phyloP scores from a whole-genome alignment of 2,329 filamentous ascomycete genomes.

The Lecanicillium sp. region DNA sequence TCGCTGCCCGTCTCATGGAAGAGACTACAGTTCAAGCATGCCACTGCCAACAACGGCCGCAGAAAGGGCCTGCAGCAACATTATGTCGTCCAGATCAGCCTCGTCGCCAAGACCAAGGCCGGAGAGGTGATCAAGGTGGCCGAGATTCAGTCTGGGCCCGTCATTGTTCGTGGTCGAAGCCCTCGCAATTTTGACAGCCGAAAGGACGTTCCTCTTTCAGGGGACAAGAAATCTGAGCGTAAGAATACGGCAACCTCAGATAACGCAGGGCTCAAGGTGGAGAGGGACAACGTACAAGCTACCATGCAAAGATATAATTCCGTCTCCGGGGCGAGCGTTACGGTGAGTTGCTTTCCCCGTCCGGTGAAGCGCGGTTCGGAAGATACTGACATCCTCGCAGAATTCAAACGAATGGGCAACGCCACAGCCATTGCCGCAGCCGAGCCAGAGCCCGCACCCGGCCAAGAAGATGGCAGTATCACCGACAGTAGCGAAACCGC shows the following conservation, averaged over 20 bases:
- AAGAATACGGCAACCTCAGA: constrained; percentile 31
- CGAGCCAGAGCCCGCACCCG: constrained; percentile 35
- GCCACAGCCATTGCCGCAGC: constrained; percentile 27
- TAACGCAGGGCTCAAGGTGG: constrained; percentile 22
- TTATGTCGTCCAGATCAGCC: constrained; percentile 79
- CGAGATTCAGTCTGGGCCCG: constrained; percentile 83
- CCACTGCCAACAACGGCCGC: constrained; percentile 91
- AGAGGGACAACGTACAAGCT: constrained; percentile 22
- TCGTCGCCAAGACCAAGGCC: constrained; percentile 65
- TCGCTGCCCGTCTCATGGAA: constrained; percentile 89
- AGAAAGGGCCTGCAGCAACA: constrained; percentile 93
- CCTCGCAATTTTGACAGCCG: constrained; percentile 90
- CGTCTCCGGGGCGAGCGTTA: constrained; percentile 6
- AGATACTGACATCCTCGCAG: constrained; percentile 15
- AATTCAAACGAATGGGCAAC: constrained; percentile 38
- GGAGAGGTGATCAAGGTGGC: constrained; percentile 67
- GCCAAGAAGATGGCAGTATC: constrained; percentile 47
- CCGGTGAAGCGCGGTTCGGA: neutral
- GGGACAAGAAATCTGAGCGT: constrained; percentile 39
- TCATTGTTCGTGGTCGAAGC: constrained; percentile 88
- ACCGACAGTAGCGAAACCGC: constrained; percentile 41
- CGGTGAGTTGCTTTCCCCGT: neutral
- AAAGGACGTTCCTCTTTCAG: constrained; percentile 72
- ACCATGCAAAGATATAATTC: constrained; percentile 18
- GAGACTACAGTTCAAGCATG: constrained; percentile 88